These are phyloP conservation scores for Aspergillus quadricinctus DNA, from an alignment of 2,329 filamentous ascomycete species.

Conservation along the genomic window DNA sequence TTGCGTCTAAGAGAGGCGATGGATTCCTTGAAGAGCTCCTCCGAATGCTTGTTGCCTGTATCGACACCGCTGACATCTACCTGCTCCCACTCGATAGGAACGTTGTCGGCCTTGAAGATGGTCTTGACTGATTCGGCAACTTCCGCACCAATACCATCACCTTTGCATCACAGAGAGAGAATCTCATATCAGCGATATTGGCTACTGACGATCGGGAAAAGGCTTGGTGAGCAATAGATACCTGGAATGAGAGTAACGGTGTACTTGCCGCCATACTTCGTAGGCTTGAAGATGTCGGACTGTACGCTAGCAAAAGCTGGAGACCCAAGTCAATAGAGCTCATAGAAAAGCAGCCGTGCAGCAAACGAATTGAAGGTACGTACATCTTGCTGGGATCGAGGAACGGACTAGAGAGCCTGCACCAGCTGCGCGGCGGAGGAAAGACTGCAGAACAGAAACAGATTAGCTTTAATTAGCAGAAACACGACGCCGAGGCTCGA, in stretches of 20 bases:
- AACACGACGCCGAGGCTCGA: slow-evolving; percentile 9
- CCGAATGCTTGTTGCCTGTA: slow-evolving; percentile 77
- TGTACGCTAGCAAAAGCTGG: slow-evolving; percentile 73
- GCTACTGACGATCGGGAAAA: not conserved
- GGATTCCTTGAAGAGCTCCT: slow-evolving; percentile 92
- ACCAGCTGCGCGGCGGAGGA: slow-evolving; percentile 52
- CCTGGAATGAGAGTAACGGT: slow-evolving; percentile 97
- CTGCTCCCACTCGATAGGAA: slow-evolving; percentile 98
- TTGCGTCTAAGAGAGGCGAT: slow-evolving; percentile 95
- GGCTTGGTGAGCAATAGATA: slow-evolving; percentile 32
- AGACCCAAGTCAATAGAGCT: slow-evolving; percentile 17
- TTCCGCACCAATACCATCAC: slow-evolving; percentile 96
- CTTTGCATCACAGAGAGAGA: slow-evolving; percentile 31
- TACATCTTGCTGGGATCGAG: slow-evolving; percentile 53
- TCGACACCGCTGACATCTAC: slow-evolving; percentile 91
- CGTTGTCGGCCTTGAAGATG: slow-evolving; percentile 99
- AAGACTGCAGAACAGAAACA: slow-evolving; percentile 44
- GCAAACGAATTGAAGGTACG: slow-evolving; percentile 23
- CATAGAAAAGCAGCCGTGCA: not conserved
- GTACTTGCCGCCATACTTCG: slow-evolving; percentile 99
- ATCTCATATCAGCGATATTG: slow-evolving; percentile 11
- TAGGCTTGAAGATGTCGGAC: slow-evolving; percentile 97
- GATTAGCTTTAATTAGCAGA: slow-evolving; percentile 26
- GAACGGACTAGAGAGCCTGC: slow-evolving; percentile 46
- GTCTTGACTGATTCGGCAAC: slow-evolving; percentile 98